A percentile compares a stretch with the other conserved stretches of the same genome.
These are phyloP conservation scores for Clonostachys rosea DNA, from an alignment of 2,329 filamentous ascomycete species.

Conservation along the genomic window DNA sequence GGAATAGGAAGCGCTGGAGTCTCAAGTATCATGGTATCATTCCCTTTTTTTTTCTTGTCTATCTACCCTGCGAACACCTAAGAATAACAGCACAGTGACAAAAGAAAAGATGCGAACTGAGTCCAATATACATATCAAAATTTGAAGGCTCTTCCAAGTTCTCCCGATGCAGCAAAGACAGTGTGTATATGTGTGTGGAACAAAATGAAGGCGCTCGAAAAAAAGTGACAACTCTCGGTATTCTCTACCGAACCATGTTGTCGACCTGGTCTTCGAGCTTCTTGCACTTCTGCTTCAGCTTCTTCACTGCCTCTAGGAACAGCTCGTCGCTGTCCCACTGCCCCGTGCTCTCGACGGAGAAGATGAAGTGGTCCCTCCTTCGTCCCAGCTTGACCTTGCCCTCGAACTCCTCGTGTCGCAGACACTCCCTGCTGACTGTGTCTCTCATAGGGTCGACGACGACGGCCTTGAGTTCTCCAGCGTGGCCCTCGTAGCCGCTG, in stretches of 20 bases:
- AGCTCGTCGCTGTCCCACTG: conserved; percentile 93
- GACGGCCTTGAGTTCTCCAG: conserved; percentile 81
- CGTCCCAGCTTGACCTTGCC: conserved; percentile 92
- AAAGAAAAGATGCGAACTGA: too few species aligned
- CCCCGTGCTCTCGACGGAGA: conserved; percentile 88
- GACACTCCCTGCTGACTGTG: conserved; percentile 87
- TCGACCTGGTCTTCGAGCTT: conserved; percentile 67
- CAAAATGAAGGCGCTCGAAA: too few species aligned
- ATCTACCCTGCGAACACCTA: too few species aligned
- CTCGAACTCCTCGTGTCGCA: conserved; percentile 90
- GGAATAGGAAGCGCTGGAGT: conserved; percentile 1
- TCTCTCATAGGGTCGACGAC: conserved; percentile 88
- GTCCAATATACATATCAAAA: too few species aligned
- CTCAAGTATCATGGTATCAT: conserved; percentile 8
- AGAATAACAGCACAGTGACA: too few species aligned
- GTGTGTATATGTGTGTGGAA: background rate
- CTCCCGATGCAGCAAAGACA: background rate
- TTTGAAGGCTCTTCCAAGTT: too few species aligned
- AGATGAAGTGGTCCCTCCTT: conserved; percentile 94
- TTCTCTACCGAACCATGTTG: conserved; percentile 52
- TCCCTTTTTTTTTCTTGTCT: background rate
- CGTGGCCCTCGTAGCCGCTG: conserved; percentile 66
- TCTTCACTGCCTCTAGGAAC: conserved; percentile 83
- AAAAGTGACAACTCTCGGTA: too few species aligned
- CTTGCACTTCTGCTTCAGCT: conserved; percentile 80